A percentile compares a stretch with the other conserved stretches of the same genome.
Conservation (phyloP, 352 stramenopile species). For the Phytophthora sojae region DNA sequence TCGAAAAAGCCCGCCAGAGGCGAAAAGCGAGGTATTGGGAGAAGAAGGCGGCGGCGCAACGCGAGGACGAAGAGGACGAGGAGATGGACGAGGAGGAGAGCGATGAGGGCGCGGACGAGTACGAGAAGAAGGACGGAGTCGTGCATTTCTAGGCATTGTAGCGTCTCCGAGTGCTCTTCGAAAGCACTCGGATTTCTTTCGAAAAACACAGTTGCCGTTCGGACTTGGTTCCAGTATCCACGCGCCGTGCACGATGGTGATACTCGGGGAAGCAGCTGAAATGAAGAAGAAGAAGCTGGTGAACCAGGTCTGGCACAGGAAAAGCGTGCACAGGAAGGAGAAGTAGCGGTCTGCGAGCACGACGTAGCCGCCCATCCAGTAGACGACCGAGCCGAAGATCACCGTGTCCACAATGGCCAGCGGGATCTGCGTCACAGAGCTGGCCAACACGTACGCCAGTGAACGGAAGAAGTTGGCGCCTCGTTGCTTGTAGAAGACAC, state of each 20-base stretch:
- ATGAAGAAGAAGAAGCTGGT: neutral
- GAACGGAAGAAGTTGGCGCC: neutral
- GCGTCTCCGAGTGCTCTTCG: too few relatives aligned
- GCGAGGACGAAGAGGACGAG: too few relatives aligned
- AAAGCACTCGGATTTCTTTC: too few relatives aligned
- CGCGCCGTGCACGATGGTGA: neutral
- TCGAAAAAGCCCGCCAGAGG: too few relatives aligned
- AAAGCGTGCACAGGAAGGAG: neutral
- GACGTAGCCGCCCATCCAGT: neutral
- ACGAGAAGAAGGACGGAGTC: too few relatives aligned
- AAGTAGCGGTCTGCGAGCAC: neutral
- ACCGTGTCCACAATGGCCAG: neutral
- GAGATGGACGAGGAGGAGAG: too few relatives aligned
- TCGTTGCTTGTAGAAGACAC: neutral
- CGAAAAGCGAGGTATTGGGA: too few relatives aligned
- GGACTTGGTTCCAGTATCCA: too few relatives aligned
- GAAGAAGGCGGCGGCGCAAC: too few relatives aligned
- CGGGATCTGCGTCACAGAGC: neutral
- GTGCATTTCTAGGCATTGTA: conserved; percentile 19
- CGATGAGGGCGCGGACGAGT: too few relatives aligned
- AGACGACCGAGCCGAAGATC: neutral
- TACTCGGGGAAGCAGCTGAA: neutral
- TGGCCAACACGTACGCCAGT: neutral
- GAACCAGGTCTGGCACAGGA: neutral
- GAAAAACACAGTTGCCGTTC: too few relatives aligned